Evolutionary conservation across 2,329 filamentous ascomycete species (phyloP), one percentile per base, ranked within the genome.

Genomic region (Paramyrothecium sp.): DNA sequence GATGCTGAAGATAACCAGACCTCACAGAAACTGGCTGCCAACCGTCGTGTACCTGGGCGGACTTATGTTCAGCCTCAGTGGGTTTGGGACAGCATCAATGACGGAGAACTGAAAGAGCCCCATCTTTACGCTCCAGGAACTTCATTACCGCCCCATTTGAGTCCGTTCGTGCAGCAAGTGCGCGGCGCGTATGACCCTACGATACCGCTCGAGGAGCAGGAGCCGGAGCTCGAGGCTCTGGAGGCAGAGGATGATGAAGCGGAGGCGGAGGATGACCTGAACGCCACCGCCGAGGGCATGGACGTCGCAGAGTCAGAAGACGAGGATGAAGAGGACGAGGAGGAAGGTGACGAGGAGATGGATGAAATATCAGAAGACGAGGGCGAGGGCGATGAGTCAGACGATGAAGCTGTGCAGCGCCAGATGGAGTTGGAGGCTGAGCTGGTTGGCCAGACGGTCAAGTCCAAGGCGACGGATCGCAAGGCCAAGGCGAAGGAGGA

Each of bases 71-170:
- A 99, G 78, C 95, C 95, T 20, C 95, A 99, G 72, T 99, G 96
- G 94, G 87, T 99, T 3, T 99, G 95, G 95, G 95, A 99, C 70
- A 94, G 91, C 67, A 79, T 97, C 72, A 99, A 99, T 72, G 91
- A 95, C 50, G 91, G 92, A 61, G 92, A 94, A 74, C 79, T 99
- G 56, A 88, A 97, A 72, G 84, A 90, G 63, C 86, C 93, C 33
- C 92, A 97, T 69, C 76, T 93, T 38, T 99, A 99, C 69, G 91
- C 89, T 1, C 95, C 95, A 2, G 95, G 95, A 19, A 89, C 93
- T 19, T 88, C 91, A 64, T 81, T 99, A 33, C 95, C 95, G 21
- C 95, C 95, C 13, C 95, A 99, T 81, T 76, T 99, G 66, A 98
- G 93, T 73, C 95, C 95, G 23, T 99, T 96, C 82, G 92, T 98